A percentile compares a stretch with the other conserved stretches of the same genome.
Conservation (phyloP, 257 asterid genomes). For the Cordia subcordata region DNA sequence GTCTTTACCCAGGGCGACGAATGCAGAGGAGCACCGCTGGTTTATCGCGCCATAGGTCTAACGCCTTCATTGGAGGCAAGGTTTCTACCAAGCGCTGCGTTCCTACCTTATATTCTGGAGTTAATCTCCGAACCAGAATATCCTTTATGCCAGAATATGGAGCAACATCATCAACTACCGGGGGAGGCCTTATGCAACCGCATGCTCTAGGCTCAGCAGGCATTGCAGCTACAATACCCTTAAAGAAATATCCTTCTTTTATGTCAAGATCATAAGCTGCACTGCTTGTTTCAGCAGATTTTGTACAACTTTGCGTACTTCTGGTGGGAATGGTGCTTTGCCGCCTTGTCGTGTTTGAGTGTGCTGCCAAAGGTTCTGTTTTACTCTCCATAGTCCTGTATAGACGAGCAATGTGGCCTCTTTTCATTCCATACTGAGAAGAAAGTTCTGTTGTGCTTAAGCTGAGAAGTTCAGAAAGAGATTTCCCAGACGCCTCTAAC, state of each 20-base stretch:
- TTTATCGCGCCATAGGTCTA: conserved; percentile 71
- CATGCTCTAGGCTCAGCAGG: conserved; percentile 72
- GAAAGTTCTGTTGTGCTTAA: conserved; percentile 40
- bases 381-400: conserved; percentile 39
- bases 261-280: conserved; percentile 41
- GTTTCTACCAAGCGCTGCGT: conserved; percentile 55
- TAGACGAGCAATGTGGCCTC: conserved; percentile 76
- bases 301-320: conserved; percentile 28
- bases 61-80: conserved; percentile 69
- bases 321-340: conserved; percentile 26
- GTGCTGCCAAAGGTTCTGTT: conserved; percentile 30
- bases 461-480: conserved; percentile 56
- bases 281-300: conserved; percentile 28
- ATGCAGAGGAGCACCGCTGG: conserved; percentile 78
- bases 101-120: conserved; percentile 66
- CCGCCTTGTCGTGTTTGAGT: conserved; percentile 36
- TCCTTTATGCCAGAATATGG: conserved; percentile 58
- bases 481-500: conserved; percentile 50
- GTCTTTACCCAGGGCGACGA: conserved; percentile 75
- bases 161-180: conserved; percentile 55
- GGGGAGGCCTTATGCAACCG: conserved; percentile 65
- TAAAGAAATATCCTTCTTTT: conserved; percentile 58
- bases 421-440: conserved; percentile 52
- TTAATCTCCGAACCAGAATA: conserved; percentile 58
- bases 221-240: conserved; percentile 73